These are phyloP conservation scores for Penicillium sp. DNA, from an alignment of 2,329 filamentous ascomycete species.

Conservation along the genomic window DNA sequence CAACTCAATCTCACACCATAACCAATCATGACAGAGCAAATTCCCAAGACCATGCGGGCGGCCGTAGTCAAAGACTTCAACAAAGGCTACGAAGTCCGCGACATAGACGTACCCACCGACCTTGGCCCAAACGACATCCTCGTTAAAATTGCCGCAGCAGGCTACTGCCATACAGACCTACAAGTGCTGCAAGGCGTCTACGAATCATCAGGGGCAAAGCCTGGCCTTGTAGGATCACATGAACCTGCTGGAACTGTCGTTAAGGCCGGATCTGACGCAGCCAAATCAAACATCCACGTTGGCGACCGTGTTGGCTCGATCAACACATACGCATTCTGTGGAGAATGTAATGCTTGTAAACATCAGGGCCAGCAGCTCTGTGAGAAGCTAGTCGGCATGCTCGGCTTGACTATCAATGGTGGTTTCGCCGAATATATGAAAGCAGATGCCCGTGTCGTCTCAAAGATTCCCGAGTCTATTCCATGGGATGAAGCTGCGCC, in stretches of 20 bases:
- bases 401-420: conserved; percentile 53
- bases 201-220: conserved; percentile 24
- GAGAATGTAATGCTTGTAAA: conserved; percentile 7
- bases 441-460: conserved; percentile 30
- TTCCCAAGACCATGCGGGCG: conserved; percentile 12
- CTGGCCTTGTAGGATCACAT: conserved; percentile 32
- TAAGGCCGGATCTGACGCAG: conserved; percentile 25
- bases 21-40: conserved; percentile 8
- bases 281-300: conserved; percentile 25
- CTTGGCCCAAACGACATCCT: conserved; percentile 17
- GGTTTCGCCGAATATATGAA: conserved; percentile 36
- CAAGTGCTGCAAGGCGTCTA: conserved; percentile 22
- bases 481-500: conserved; percentile 33
- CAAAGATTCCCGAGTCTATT: conserved; percentile 23
- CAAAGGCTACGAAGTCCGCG: conserved; percentile 20
- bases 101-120: conserved; percentile 13
- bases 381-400: conserved; percentile 30
- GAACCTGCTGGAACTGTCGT: conserved; percentile 35
- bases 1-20: too few relatives aligned
- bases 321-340: conserved; percentile 31
- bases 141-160: conserved; percentile 14
- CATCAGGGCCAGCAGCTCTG: conserved; percentile 24
- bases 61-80: conserved; percentile 19
- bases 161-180: conserved; percentile 21
- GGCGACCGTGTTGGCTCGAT: conserved; percentile 32